Evolutionary conservation across 257 asterid genomes (phyloP).

Genomic region (Ilex aquifolium): DNA sequence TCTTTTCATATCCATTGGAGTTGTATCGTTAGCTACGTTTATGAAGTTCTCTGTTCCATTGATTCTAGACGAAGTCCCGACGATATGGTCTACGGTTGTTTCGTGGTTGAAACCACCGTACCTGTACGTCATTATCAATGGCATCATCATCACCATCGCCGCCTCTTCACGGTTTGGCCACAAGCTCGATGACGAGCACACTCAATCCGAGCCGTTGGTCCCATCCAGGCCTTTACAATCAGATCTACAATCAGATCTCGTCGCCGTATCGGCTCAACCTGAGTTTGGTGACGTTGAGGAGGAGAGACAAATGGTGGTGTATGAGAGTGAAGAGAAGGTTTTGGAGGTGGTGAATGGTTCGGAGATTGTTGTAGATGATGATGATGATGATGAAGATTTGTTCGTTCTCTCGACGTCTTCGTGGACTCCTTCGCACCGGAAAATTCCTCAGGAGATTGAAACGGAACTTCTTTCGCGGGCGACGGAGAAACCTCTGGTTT

Average conservation of each 20-base stretch:
- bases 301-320: constrained; percentile 18
- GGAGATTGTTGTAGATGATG: constrained; percentile 4
- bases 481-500: constrained; percentile 42
- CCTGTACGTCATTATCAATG: constrained; percentile 58
- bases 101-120: constrained; percentile 70
- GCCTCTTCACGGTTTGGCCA: constrained; percentile 50
- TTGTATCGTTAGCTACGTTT: constrained; percentile 38
- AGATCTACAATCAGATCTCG: constrained; percentile 24
- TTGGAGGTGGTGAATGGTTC: constrained; percentile 33
- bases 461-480: constrained; percentile 24
- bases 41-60: constrained; percentile 34
- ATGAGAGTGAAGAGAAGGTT: constrained; percentile 15
- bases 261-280: constrained; percentile 8
- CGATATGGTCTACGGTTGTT: constrained; percentile 31
- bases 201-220: constrained; percentile 19
- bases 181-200: constrained; percentile 9
- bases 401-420: constrained; percentile 15
- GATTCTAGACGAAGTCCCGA: constrained; percentile 30
- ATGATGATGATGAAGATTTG: constrained; percentile 18
- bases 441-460: constrained; percentile 14
- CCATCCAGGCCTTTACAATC: constrained; percentile 19
- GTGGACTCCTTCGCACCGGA: constrained; percentile 15
- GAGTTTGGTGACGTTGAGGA: constrained; percentile 11
- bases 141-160: constrained; percentile 61
- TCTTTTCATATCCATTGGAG: constrained; percentile 44